A percentile compares a stretch with the other conserved stretches of the same genome.
Conservation (phyloP, 768 basidiomycete genomes). For the Russula virescens region DNA sequence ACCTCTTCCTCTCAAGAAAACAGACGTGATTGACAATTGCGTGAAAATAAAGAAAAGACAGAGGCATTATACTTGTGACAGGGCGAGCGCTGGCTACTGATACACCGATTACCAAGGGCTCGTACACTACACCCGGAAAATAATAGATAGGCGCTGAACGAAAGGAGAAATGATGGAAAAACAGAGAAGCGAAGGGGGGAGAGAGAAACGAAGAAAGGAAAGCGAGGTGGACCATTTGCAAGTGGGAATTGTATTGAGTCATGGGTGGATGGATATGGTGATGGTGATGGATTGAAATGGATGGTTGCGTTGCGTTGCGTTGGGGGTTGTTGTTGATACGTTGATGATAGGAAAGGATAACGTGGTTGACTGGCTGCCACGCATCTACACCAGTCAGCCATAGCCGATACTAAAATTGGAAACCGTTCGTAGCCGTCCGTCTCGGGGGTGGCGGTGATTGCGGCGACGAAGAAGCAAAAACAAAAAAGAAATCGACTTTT, state of each 20-base stretch:
- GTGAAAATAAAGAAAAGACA: background rate
- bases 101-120: slow-evolving; percentile 20
- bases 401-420: background rate
- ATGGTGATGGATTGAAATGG: background rate
- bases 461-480: background rate
- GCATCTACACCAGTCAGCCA: slow-evolving; percentile 16
- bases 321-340: background rate
- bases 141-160: slow-evolving; percentile 19
- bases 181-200: background rate
- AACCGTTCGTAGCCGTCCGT: background rate
- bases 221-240: background rate
- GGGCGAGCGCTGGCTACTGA: slow-evolving; percentile 19
- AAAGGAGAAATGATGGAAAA: background rate
- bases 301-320: background rate
- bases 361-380: slow-evolving; percentile 8
- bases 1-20: too few relatives aligned
- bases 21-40: background rate
- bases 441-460: background rate
- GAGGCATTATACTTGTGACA: slow-evolving; percentile 22
- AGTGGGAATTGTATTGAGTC: background rate
- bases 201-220: background rate
- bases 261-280: background rate
- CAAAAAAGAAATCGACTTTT: slow-evolving; percentile 4
- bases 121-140: slow-evolving; percentile 19
- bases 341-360: slow-evolving; percentile 9